Percentiles rank a stretch among this genome's conserved stretches.
Evolutionary conservation across 352 stramenopile genomes (phyloP).

Genomic region (Globisporangium nodosum): DNA sequence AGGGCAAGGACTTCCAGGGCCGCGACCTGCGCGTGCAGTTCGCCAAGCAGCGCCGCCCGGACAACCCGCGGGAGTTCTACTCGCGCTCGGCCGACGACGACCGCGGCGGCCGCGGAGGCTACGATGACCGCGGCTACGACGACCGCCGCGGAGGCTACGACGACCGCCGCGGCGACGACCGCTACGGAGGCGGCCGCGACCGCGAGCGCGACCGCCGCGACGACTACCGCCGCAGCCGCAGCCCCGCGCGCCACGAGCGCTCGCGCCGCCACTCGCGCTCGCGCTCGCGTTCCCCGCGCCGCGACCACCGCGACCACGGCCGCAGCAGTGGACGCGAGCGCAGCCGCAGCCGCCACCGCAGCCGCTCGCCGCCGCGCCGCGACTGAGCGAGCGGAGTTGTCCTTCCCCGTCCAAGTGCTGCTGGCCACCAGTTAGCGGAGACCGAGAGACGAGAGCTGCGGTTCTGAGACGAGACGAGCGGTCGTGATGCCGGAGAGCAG

Average conservation of each 20-base stretch:
- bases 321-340: constrained; percentile 16
- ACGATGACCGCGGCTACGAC: constrained; percentile 10
- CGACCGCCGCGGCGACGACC: constrained; percentile 20
- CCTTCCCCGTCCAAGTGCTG: no score
- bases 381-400: constrained; percentile 27
- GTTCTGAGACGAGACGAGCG: background rate
- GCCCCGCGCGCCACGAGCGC: constrained; percentile 30
- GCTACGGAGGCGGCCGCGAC: constrained; percentile 10
- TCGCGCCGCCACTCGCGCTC: constrained; percentile 20
- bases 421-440: background rate
- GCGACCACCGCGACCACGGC: constrained; percentile 14
- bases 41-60: constrained; percentile 66
- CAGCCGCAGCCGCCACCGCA: constrained; percentile 37
- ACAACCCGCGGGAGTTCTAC: constrained; percentile 78
- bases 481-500: background rate
- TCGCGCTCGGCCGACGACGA: constrained; percentile 24
- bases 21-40: constrained; percentile 71
- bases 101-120: constrained; percentile 21
- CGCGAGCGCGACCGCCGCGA: constrained; percentile 18
- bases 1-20: constrained; percentile 68
- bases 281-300: constrained; percentile 36
- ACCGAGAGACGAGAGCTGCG: background rate
- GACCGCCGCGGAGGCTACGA: constrained; percentile 9
- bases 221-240: constrained; percentile 15
- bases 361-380: constrained; percentile 40